Percentiles rank a stretch among this genome's conserved stretches.
Conservation (phyloP, 169 alveolate genomes). For the Plasmodium sp. region DNA sequence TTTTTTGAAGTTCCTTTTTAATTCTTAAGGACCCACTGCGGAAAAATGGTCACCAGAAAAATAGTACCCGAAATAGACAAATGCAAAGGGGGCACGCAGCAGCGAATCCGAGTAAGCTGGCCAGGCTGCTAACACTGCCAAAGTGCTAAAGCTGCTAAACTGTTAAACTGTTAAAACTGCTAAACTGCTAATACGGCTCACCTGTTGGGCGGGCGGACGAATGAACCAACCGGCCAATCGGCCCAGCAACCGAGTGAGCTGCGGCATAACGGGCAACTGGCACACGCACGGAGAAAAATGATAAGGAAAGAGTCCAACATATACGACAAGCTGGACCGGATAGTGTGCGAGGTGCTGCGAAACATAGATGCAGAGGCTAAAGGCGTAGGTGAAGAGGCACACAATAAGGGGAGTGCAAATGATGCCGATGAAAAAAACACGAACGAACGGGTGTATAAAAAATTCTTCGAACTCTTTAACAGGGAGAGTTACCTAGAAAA, state of each 20-base stretch:
- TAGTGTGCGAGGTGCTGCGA: slow-evolving; percentile 39
- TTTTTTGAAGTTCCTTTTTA: background rate
- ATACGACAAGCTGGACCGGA: slow-evolving; percentile 25
- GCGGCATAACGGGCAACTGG: background rate
- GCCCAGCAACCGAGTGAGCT: background rate
- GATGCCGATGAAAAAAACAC: slow-evolving; percentile 15
- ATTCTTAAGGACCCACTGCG: background rate
- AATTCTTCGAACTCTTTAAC: slow-evolving; percentile 49
- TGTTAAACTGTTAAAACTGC: background rate
- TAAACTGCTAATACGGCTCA: background rate
- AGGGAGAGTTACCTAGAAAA: slow-evolving; percentile 49
- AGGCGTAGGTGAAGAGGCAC: background rate
- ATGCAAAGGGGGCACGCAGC: background rate
- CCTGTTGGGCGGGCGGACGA: background rate
- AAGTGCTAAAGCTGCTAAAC: background rate
- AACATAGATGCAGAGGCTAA: slow-evolving; percentile 41
- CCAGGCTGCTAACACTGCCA: background rate
- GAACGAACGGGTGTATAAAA: slow-evolving; percentile 33
- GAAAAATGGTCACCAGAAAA: background rate
- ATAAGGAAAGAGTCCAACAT: background rate
- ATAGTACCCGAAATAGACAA: background rate
- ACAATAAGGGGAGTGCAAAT: slow-evolving; percentile 12
- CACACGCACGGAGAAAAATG: slow-evolving; percentile 1
- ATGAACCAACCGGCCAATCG: background rate
- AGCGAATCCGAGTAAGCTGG: background rate